Base-by-base conservation (phyloP, 345 rosid species). In the Hypericum androsaemum region DNA sequence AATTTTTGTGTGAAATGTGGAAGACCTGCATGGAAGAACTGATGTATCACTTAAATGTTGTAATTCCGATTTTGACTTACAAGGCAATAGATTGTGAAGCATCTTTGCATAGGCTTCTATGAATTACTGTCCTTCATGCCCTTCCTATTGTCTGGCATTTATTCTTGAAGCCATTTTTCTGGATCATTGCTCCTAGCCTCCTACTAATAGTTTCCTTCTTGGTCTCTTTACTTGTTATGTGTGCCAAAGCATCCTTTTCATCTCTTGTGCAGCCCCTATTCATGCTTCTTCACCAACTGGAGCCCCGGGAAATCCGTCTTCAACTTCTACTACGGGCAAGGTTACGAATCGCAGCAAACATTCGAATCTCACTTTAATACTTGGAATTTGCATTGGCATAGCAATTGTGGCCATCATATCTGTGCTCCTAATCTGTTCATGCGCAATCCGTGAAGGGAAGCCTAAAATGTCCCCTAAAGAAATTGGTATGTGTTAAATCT, bases 351-450 rank as follows among this genome's bases (percentile, higher is more conserved):
- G 69, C 61, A 74, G 60, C 59, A 81, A 70, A 66, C 88, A 70
- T 57, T 75, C 88, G 35, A 74, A 77, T 76, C 60, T 76, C 53
- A 55, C 80, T 65, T 72, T 83, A 59, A 69, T 88, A 48, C 68
- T 92, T 63, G 66, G 89, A 54, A 61, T 85, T 68, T 85, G 83
- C 58, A 75, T 65, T 66, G 88, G 87, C 68, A 59, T 88, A 63
- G 61, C 80, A 57, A 57, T 81, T 41, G 46, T 77, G 41, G 77
- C 81, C 59, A 64, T 77, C 57, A 61, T 83, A 58, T 58, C 66
- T 28, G 77, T 79, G 70, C 74, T 92, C 67, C 53, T 78, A 40
- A 76, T 81, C 62, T 88, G 88, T 70, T 76, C 66, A 37, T 70
- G 87, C 62, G 60, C 78, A 61, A 75, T 76, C 47, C 82, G 59